Evolutionary conservation across 805 yeast species (phyloP), one percentile per base, ranked within the genome.

Genomic region (Danielozyma ontarioensis): DNA sequence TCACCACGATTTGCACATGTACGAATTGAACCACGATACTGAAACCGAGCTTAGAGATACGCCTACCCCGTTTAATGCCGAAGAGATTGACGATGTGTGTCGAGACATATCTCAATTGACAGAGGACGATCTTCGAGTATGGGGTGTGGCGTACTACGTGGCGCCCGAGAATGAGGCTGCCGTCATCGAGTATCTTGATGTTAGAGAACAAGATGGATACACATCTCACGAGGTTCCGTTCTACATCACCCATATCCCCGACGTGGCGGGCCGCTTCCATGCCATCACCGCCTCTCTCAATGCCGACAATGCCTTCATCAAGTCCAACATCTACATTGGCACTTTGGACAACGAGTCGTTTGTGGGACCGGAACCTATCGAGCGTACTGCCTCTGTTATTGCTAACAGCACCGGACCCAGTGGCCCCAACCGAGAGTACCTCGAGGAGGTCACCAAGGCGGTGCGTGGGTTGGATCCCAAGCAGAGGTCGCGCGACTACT

Each of bases 131-230:
- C 52, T 79, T 38, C 62, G 55, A 32, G 80, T 84, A 0, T 76
- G 84, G 78, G 95, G 94, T 1, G 84, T 85, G 31, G 94, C 93
- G 0, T 89, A 86, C 57, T 80, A 82, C 46, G 81, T 89, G 5
- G 80, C 80, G 3, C 73, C 86, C 1, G 74, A 76, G 33, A 53
- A 73, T 32, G 88, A 81, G 0, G 53, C 56, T 4, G 72, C 72
- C 36, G 93, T 86, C 13, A 64, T 67, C 21, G 79, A 72, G 12
- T 82, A 86, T 45, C 65, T 89, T 31, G 95, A 89, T 45, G 69
- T 76, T 11, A 67, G 97, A 35, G 97, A 89, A 47, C 88, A 87
- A 54, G 88, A 87, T 50, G 97, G 97, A 0, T 89, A 89, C 55
- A 67, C 86, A 1, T 64, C 76, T 2, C 86, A 83, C 42, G 57